phyloP scores from a whole-genome alignment of 768 basidiomycete species.

The Suillus bovinus region DNA sequence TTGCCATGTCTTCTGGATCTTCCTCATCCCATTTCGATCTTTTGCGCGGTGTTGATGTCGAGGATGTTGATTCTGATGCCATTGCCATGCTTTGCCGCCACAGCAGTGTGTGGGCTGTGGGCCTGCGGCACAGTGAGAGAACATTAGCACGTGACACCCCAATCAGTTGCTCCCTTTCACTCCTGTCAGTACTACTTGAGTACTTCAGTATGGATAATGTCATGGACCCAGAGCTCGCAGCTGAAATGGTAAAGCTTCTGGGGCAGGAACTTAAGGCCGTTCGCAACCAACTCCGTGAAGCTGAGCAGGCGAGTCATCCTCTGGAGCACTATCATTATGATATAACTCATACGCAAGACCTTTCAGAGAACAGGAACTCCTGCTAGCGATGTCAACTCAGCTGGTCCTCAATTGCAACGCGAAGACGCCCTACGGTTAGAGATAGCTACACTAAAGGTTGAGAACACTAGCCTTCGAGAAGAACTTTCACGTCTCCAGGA shows the following conservation, averaged over 20 bases:
- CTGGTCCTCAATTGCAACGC: conserved; percentile 9
- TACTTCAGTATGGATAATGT: conserved; percentile 18
- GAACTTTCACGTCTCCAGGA: conserved; percentile 18
- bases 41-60: conserved; percentile 59
- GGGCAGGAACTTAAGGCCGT: conserved; percentile 25
- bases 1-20: conserved; percentile 46
- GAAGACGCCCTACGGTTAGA: conserved; percentile 16
- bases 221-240: conserved; percentile 27
- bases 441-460: conserved; percentile 19
- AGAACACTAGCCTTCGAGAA: conserved; percentile 21
- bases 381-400: conserved; percentile 1
- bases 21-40: conserved; percentile 72
- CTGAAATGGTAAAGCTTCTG: conserved; percentile 27
- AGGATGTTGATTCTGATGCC: conserved; percentile 26
- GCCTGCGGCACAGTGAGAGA: too few species aligned
- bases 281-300: conserved; percentile 24
- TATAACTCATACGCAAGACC: not conserved
- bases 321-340: not conserved
- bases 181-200: not conserved
- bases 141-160: not conserved
- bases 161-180: not conserved
- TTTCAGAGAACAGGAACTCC: conserved; percentile 16
- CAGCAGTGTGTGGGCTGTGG: too few species aligned
- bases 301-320: conserved; percentile 15
- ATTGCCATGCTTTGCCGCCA: conserved; percentile 27